These are phyloP conservation scores for Phialophora tarda DNA, from an alignment of 2,329 filamentous ascomycete species.

Conservation along the genomic window DNA sequence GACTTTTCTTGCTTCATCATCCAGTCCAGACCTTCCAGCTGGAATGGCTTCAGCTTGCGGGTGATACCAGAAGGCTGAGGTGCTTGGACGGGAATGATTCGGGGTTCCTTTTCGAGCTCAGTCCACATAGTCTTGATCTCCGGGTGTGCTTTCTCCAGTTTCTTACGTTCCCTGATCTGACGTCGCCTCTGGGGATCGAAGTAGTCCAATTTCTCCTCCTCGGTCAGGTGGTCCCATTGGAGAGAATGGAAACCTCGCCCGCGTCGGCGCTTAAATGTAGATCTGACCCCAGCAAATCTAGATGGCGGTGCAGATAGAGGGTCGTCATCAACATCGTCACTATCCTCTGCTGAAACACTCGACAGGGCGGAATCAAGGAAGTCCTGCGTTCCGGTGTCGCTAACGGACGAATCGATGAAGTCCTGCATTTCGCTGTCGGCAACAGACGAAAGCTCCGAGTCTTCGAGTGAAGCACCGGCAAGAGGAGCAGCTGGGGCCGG, in stretches of 20 bases:
- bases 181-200: conserved; percentile 26
- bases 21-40: conserved; percentile 92
- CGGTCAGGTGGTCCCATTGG: conserved; percentile 7
- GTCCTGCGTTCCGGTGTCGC: conserved; percentile 28
- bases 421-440: conserved; percentile 25
- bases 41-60: conserved; percentile 87
- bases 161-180: conserved; percentile 62
- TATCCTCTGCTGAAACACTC: conserved; percentile 11
- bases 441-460: conserved; percentile 28
- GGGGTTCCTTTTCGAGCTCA: conserved; percentile 69
- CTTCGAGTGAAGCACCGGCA: conserved; percentile 13
- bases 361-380: conserved; percentile 5
- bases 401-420: conserved; percentile 12
- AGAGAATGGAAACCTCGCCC: neutral
- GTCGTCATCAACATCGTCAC: conserved; percentile 10
- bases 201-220: conserved; percentile 11
- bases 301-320: neutral
- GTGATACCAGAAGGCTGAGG: conserved; percentile 78
- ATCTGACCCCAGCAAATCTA: neutral
- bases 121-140: conserved; percentile 84
- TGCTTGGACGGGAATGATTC: conserved; percentile 68
- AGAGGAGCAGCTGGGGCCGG: neutral
- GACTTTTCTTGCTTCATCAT: conserved; percentile 89
- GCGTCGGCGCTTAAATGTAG: neutral
- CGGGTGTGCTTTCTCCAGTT: conserved; percentile 78